A percentile compares a stretch with the other conserved stretches of the same genome.
Conservation (phyloP, 208 protist species). For the Trypanosoma rangeli region DNA sequence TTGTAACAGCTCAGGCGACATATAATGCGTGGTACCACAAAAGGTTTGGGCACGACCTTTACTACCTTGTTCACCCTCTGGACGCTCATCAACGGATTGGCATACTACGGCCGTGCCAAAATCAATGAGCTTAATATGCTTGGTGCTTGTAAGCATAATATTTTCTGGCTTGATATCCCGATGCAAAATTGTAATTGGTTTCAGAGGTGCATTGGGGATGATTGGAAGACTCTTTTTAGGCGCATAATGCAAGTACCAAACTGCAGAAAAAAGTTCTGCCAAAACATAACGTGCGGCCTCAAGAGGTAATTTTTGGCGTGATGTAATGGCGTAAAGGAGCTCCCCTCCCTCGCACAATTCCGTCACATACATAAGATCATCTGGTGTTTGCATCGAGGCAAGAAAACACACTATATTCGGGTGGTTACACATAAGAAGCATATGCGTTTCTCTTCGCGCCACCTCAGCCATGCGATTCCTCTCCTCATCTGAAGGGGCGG, state of each 20-base stretch:
- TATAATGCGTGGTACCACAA: slow-evolving; percentile 92
- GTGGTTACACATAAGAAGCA: slow-evolving; percentile 89
- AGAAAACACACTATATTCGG: slow-evolving; percentile 87
- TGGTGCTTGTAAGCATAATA: slow-evolving; percentile 89
- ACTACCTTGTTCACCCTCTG: slow-evolving; percentile 50
- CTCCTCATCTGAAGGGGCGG: slow-evolving; percentile 84
- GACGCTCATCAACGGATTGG: slow-evolving; percentile 62
- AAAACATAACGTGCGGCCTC: slow-evolving; percentile 82
- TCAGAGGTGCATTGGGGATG: slow-evolving; percentile 37
- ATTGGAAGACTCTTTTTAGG: slow-evolving; percentile 45
- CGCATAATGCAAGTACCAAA: slow-evolving; percentile 95
- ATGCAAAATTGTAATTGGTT: slow-evolving; percentile 86
- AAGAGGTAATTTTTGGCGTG: slow-evolving; percentile 64
- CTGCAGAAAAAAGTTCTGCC: slow-evolving; percentile 93
- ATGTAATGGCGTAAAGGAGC: slow-evolving; percentile 68
- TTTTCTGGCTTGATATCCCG: slow-evolving; percentile 97
- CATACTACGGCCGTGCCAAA: slow-evolving; percentile 93
- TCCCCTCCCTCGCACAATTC: slow-evolving; percentile 88
- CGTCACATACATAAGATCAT: slow-evolving; percentile 86
- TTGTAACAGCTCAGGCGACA: slow-evolving; percentile 93
- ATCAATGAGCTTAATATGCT: slow-evolving; percentile 95
- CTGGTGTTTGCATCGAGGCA: slow-evolving; percentile 77
- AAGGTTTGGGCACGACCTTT: slow-evolving; percentile 82
- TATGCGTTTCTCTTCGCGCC: slow-evolving; percentile 74
- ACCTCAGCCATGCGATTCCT: slow-evolving; percentile 82